Base-by-base conservation (phyloP, 176 grass and related monocot genomes). In the Ananas comosus region DNA sequence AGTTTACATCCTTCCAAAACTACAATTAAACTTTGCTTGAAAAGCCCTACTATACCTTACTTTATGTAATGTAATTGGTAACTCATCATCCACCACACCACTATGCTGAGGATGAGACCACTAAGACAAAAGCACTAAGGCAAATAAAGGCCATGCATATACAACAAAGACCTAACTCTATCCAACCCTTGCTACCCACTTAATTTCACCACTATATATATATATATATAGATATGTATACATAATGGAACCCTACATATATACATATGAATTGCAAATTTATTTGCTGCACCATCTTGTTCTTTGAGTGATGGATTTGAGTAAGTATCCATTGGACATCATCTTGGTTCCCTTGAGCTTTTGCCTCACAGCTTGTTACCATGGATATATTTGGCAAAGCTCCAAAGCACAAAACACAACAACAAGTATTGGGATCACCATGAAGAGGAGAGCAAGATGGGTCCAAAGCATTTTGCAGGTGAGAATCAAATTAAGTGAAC, bases 311-410 rank as follows among this genome's bases (percentile, higher is more conserved):
- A 76, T 80, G 67, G 83, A 75, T 67, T 48, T 67, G 63, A 68
- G 18, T 17, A 85, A 49, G 52, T 72, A 77, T 52, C 72, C 72
- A 28, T 74, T 85, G 69, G 83, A 85, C 63, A 47, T 85, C 14
- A 63, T 80, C 51, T 78, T 85, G 13, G 77, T 85, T 13, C 83
- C 76, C 25, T 53, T 57, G 13, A 80, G 76, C 42, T 22, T 85
- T n/a, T 71, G 56, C 56, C 68, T 80, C 49, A 85, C 72, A 4
- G 83, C 72, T 27, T 64, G 22, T 24, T 85, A 85, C 61, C 83
- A 85, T 72, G 10, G n/a, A 24, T 85, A 64, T 33, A 57, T 74
- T 64, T 80, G 71, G 71, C 74, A 67, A 24, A 51, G 10, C 29
- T 71, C 42, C 72, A 85, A 80, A 25, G 77, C 51, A 54, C 51